A percentile compares a stretch with the other conserved stretches of the same genome.
Evolutionary conservation across 805 yeast species (phyloP).

Genomic region (Candida sithepensis): DNA sequence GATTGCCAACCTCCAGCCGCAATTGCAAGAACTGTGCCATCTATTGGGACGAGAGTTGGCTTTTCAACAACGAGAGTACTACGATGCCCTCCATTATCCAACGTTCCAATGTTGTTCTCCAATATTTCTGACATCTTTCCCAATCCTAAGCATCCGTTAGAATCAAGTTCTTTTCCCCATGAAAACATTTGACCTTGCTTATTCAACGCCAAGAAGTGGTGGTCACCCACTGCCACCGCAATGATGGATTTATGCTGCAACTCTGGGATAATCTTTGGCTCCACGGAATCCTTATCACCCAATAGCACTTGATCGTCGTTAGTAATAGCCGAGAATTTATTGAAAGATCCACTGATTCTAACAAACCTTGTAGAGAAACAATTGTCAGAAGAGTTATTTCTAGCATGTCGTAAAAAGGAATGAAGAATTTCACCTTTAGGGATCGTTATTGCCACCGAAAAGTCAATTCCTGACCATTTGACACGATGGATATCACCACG

Average conservation of each 20-base stretch:
- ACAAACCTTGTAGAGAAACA: conserved; percentile 34
- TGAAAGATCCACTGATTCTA: conserved; percentile 53
- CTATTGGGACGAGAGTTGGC: conserved; percentile 40
- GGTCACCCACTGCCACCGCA: conserved; percentile 66
- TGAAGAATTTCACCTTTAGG: conserved; percentile 7
- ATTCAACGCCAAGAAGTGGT: conserved; percentile 63
- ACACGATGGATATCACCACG: conserved; percentile 40
- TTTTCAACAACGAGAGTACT: conserved; percentile 32
- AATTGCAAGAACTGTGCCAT: conserved; percentile 52
- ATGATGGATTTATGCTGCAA: conserved; percentile 47
- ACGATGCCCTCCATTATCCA: conserved; percentile 20
- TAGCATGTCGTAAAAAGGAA: conserved; percentile 31
- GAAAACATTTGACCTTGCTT: conserved; percentile 51
- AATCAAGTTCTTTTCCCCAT: conserved; percentile 65
- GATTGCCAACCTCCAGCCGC: conserved; percentile 84
- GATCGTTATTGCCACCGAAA: conserved; percentile 8
- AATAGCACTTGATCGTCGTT: conserved; percentile 44
- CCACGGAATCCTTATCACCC: conserved; percentile 32
- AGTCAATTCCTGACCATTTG: conserved; percentile 25
- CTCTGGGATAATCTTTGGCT: conserved; percentile 36
- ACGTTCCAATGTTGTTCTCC: conserved; percentile 20
- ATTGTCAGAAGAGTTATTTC: conserved; percentile 26
- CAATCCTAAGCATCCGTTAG: conserved; percentile 71
- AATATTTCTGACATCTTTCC: conserved; percentile 33
- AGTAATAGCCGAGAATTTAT: conserved; percentile 52